Evolutionary conservation across 352 stramenopile genomes (phyloP), one percentile per base, ranked within the genome.

Genomic region (Phytophthora boehmeriae): DNA sequence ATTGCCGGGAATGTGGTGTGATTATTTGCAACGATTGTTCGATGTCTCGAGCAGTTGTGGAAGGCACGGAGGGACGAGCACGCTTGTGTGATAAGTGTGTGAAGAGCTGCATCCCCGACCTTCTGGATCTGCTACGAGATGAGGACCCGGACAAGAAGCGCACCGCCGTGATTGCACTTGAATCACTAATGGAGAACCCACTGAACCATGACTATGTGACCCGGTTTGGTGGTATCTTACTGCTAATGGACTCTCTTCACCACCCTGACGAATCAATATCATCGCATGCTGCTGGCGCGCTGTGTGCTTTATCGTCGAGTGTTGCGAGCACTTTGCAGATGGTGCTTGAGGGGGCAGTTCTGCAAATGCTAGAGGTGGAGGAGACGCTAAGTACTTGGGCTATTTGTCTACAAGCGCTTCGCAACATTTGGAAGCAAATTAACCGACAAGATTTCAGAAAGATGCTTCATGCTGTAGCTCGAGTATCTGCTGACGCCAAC

Each of bases 361-460:
- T 95, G 36, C 86, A 96, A 59, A 94, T 96, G 84, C 70, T 96
- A 16, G 86, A 96, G 50, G 85, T 95, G 1, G 84, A 93, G 42
- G 88, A 95, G 60, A 80, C 68, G 8, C 71, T 86, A 1, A 78
- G 71, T 34, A 90, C 88, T 3, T 95, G 86, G 88, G 81, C 73
- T 0, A 88, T 92, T 61, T 95, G 86, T 42, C 66, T 95, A 17
- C 80, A 90, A 42, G 83, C 86, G 14, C 73, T 96, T 23, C 82
- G 86, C 4, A 95, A 96, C 51, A 89, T 96, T 66, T 96, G 88
- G 88, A 92, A 93, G 56, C 87, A 96, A 55, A 92, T 96, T 49
- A 92, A 90, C 47, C 78, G 76, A 36, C 76, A 88, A 16, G 86
- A 95, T 50, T 96, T 96, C 53, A 76, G 86, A 6, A 80, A 83